Percentiles rank a stretch among this genome's conserved stretches.
Conservation (phyloP, 1,139 yeast species). For the Yamadazyma dushanensis region DNA sequence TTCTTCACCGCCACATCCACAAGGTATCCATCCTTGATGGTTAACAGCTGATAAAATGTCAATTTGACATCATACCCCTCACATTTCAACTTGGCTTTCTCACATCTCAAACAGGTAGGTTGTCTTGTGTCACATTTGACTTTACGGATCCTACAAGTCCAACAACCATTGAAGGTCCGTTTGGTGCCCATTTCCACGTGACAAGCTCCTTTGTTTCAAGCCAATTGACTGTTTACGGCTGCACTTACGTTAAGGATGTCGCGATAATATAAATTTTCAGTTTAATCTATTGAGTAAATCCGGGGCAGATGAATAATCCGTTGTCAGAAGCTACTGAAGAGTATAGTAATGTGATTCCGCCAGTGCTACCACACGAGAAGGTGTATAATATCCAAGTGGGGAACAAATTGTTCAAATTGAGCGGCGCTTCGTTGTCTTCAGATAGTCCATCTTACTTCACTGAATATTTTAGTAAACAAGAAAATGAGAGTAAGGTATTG, state of each 20-base stretch:
- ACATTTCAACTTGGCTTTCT: constrained; percentile 40
- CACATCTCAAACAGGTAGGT: constrained; percentile 46
- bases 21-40: constrained; percentile 23
- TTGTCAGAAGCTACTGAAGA: constrained; percentile 21
- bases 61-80: constrained; percentile 42
- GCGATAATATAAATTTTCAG: neutral
- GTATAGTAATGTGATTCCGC: constrained; percentile 54
- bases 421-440: constrained; percentile 84
- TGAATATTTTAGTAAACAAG: constrained; percentile 38
- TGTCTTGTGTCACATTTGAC: constrained; percentile 49
- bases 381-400: constrained; percentile 79
- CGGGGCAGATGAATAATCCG: constrained; percentile 8
- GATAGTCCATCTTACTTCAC: constrained; percentile 74
- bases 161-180: constrained; percentile 52
- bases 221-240: neutral
- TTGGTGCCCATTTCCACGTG: constrained; percentile 10
- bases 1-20: constrained; percentile 20
- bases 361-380: constrained; percentile 58
- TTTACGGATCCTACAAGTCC: constrained; percentile 52
- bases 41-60: constrained; percentile 41
- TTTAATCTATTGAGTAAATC: too few species aligned
- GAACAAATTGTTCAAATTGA: constrained; percentile 51
- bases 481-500: constrained; percentile 46
- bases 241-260: neutral
- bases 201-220: neutral